phyloP scores from a whole-genome alignment of 2,329 filamentous ascomycete genomes.

The Dendrostoma leiphaemia region DNA sequence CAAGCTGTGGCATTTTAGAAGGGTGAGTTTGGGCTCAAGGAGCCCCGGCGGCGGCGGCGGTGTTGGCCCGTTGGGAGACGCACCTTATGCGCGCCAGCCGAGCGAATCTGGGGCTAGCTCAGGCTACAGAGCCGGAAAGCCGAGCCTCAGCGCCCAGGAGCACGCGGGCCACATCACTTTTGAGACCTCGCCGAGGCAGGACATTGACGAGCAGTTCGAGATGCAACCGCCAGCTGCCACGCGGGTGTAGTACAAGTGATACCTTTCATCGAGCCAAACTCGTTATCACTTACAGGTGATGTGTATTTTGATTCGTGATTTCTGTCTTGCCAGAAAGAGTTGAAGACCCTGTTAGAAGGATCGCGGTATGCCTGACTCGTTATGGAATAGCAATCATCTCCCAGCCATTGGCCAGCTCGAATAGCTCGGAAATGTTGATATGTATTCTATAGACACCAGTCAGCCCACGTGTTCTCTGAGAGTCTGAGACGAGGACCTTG shows the following conservation, averaged over 20 bases:
- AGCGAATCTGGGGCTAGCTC: neutral
- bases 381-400: no score
- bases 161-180: neutral
- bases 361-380: no score
- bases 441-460: no score
- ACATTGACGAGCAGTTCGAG: neutral
- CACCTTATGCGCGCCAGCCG: neutral
- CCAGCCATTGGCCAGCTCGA: no score
- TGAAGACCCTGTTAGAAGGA: no score
- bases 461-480: no score
- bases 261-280: neutral
- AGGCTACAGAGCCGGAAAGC: neutral
- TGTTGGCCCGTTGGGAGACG: neutral
- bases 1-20: conserved; percentile 18
- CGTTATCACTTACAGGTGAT: no score
- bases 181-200: neutral
- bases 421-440: no score
- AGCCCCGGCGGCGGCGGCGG: no score
- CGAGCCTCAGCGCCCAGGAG: neutral
- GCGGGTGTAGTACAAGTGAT: neutral
- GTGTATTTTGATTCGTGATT: no score
- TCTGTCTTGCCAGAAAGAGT: no score
- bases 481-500: conserved; percentile 8
- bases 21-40: neutral
- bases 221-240: neutral